phyloP scores from a whole-genome alignment of 805 yeast species.

The Clavispora fructus region DNA sequence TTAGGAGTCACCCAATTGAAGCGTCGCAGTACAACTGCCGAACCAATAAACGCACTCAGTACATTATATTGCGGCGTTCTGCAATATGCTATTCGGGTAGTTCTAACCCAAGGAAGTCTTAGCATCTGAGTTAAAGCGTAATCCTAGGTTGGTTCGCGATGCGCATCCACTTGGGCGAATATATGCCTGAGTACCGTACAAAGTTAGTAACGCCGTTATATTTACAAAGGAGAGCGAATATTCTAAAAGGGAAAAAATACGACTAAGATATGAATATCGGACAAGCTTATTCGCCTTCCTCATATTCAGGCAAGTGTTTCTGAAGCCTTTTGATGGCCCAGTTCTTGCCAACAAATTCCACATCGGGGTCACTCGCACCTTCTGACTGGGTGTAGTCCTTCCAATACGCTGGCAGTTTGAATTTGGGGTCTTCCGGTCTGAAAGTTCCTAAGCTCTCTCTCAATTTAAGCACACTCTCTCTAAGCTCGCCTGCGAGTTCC shows the following conservation, averaged over 20 bases:
- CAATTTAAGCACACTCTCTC: constrained; percentile 55
- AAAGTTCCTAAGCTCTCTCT: constrained; percentile 36
- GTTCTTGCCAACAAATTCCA: constrained; percentile 69
- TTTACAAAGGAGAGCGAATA: neutral
- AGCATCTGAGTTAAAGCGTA: neutral
- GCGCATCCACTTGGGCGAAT: neutral
- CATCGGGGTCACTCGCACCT: constrained; percentile 64
- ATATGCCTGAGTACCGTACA: neutral
- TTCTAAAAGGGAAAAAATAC: neutral
- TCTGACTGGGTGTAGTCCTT: constrained; percentile 54
- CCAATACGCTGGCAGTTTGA: constrained; percentile 74
- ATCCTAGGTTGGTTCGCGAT: neutral
- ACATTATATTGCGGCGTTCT: neutral
- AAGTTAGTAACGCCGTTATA: neutral
- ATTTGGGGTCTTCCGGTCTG: constrained; percentile 62
- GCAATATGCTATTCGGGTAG: neutral
- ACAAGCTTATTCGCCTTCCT: constrained; percentile 5
- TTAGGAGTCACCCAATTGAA: neutral
- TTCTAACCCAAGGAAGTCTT: neutral
- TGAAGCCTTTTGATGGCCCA: constrained; percentile 80
- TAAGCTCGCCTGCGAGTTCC: constrained; percentile 60
- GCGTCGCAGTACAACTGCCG: neutral
- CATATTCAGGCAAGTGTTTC: constrained; percentile 31
- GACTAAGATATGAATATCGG: neutral
- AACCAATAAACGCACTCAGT: neutral